Base-by-base conservation (phyloP, 1,139 yeast genomes). In the Hyphopichia pseudoburtonii region DNA sequence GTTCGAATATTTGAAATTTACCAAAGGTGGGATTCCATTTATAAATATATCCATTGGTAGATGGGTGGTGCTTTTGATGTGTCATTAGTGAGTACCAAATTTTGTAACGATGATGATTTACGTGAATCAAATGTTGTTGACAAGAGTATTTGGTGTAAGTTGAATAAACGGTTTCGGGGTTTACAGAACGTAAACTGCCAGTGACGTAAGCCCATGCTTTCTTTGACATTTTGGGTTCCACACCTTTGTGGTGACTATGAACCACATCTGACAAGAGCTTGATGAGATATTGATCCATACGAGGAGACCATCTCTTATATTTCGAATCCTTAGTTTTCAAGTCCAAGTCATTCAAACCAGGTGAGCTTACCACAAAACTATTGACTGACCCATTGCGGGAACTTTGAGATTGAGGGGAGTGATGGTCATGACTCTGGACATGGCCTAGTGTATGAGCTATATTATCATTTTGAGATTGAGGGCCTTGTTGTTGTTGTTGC, bases 81-180 rank as follows among this genome's bases (percentile, higher is more conserved):
- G 60, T 37, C 66, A 66, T 62, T 35, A 67, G 54, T 15, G 53
- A 50, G 38, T 50, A 62, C 73, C 73, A 60, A 32, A 67, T 58
- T 40, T 60, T 64, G 43, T 66, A 67, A 25, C 72, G 40, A 41
- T 58, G 66, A 35, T 67, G 73, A 33, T 62, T 64, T 17, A 67
- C 73, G 39, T 65, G 62, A 16, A 49, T 43, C 23, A 67, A 47
- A 50, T 67, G 73, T 41, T 67, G 73, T 37, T 60, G 69, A 38
- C 72, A 65, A 5, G 71, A 64, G 40, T 66, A 67, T 40, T 67
- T 67, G 18, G 73, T 67, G 38, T 66, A 67, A 2, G 73, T 67
- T 5, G 70, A 64, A 43, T 67, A 67, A 3, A 66, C 73, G 0
- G 73, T 65, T 37, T 65, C 65, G 1, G 73, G 73, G 41, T 67